A percentile compares a stretch with the other conserved stretches of the same genome.
Evolutionary conservation across 2,329 filamentous ascomycete genomes (phyloP).

Genomic region (Scopulariopsis brevicaulis): DNA sequence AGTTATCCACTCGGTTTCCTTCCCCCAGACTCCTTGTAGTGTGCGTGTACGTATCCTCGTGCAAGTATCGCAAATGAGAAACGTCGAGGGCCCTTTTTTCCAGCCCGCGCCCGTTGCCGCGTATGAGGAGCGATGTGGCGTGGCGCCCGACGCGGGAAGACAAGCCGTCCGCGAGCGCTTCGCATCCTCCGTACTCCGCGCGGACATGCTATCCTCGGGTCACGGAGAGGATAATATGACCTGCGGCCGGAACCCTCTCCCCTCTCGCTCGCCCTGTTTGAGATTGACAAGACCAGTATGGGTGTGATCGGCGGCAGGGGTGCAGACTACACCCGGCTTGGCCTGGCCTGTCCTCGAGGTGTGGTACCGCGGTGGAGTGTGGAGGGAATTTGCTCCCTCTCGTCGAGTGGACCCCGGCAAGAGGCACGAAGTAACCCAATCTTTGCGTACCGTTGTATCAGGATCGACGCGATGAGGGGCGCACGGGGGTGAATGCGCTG

Average conservation of each 20-base stretch:
- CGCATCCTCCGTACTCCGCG: not conserved
- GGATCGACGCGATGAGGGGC: constrained; percentile 3
- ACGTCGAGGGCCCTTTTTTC: not conserved
- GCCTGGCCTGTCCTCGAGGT: not conserved
- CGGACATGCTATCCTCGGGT: not conserved
- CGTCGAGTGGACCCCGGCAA: constrained; percentile 6
- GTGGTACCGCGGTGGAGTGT: not conserved
- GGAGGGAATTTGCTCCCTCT: constrained; percentile 6
- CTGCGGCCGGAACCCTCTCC: not conserved
- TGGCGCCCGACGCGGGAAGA: not conserved
- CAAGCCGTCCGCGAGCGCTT: not conserved
- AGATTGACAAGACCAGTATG: constrained; percentile 37
- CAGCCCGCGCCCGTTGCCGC: not conserved
- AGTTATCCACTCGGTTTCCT: not conserved
- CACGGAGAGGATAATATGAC: not conserved
- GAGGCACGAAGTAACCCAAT: constrained; percentile 8
- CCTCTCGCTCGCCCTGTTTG: constrained; percentile 26
- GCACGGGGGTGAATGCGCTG: not conserved
- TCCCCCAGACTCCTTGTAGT: not conserved
- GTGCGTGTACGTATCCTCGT: no score
- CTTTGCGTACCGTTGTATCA: constrained; percentile 9
- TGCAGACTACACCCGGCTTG: not conserved
- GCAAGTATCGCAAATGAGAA: not conserved
- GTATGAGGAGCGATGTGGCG: not conserved
- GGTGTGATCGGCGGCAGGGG: constrained; percentile 29